Base-by-base conservation (phyloP, 1,284 basidiomycete genomes). In the Mycena citricolor region DNA sequence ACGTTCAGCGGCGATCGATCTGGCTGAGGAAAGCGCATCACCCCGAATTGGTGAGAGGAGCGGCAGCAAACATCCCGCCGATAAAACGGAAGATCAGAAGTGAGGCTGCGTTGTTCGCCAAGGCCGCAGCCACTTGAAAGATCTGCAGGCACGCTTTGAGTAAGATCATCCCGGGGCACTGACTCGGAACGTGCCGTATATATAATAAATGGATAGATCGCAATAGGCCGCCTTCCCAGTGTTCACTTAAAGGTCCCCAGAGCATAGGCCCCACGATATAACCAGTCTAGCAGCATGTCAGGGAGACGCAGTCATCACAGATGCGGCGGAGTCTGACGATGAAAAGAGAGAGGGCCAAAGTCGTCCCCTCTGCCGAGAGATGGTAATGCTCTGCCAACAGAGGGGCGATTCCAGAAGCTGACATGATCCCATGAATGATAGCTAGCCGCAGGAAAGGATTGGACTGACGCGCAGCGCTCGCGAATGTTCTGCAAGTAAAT, bases 21-120 rank as follows among this genome's bases (percentile, higher is more conserved):
- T n/a, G 25, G 16, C 43, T 30, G 22, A 24, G 7, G 23, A 12
- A 34, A 8, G n/a, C 16, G n/a, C 29, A 31, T 3, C 14, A 74
- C 73, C 76, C 77, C 43, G 74, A 70, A 57, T 78, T 73, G n/a
- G 71, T 68, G 17, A 73, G 54, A 8, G 71, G 71, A 21, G 66
- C 64, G 13, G 71, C 67, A 32, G 73, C 73, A 56, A 86, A 87
- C 2, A 68, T 70, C 0, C 86, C 85, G 2, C 79, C 74, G 5
- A 89, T 59, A 62, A 89, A 84, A 13, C 86, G 75, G 63, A 87
- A 83, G 23, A 82, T 63, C 29, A 90, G 69, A 41, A 89, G 68
- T 0, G 74, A 65, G 4, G 70, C 77, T 0, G 76, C 78, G 60
- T 85, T 87, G 21, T 70, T 65, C 0, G 80, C 66, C 1, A 88